Conservation (phyloP, 345 rosid species). For the Moricandia arvensis region DNA sequence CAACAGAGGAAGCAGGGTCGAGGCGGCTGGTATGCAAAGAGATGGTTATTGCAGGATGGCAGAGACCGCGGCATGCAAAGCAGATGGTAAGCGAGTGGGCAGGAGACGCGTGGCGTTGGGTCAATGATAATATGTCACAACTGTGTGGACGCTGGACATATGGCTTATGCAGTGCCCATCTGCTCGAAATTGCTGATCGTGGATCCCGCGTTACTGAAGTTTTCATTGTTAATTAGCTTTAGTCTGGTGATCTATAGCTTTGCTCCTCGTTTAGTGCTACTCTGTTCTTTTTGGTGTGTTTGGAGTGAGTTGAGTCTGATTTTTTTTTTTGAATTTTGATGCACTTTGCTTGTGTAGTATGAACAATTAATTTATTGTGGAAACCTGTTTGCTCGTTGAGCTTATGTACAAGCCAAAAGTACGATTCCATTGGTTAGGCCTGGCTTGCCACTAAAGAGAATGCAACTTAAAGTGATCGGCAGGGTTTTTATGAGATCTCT, state of each 20-base stretch:
- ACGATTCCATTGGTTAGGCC: no score
- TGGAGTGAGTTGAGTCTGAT: conserved; percentile 2
- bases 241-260: conserved; percentile 12
- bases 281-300: not conserved
- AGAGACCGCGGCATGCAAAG: conserved; percentile 53
- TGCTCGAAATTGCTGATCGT: conserved; percentile 73
- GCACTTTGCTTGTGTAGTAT: conserved; percentile 22
- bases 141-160: conserved; percentile 92
- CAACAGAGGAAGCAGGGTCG: conserved; percentile 41
- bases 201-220: conserved; percentile 67
- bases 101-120: conserved; percentile 77
- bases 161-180: conserved; percentile 87
- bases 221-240: not conserved
- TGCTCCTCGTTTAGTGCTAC: not conserved
- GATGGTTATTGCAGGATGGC: conserved; percentile 77
- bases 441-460: no score
- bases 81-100: conserved; percentile 67
- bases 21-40: conserved; percentile 57
- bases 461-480: no score
- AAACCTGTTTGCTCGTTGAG: no score
- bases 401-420: no score
- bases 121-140: conserved; percentile 80
- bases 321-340: conserved; percentile 3
- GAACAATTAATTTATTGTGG: not conserved
- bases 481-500: no score